Conservation (phyloP, 2,329 filamentous ascomycete species). For the Calonectria hawksworthii region DNA sequence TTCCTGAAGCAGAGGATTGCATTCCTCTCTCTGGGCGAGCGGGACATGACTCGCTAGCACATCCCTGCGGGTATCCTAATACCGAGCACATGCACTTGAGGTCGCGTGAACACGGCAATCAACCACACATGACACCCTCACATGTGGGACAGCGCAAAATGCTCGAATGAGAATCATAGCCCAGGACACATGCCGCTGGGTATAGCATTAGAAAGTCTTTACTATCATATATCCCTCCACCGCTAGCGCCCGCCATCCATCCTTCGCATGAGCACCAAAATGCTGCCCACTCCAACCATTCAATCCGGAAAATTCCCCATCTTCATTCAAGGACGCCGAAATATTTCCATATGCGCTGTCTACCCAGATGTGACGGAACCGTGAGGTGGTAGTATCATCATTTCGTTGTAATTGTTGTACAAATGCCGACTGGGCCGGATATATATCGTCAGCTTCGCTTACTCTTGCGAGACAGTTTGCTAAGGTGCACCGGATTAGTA, state of each 20-base stretch:
- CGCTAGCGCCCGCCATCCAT: constrained; percentile 22
- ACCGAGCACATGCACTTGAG: background rate
- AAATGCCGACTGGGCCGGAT: constrained; percentile 40
- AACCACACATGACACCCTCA: background rate
- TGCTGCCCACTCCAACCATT: constrained; percentile 12
- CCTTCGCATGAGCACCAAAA: constrained; percentile 27
- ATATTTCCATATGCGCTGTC: constrained; percentile 41
- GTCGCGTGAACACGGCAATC: background rate
- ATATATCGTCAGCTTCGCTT: constrained; percentile 33
- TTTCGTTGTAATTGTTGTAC: constrained; percentile 49
- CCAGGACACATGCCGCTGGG: constrained; percentile 38
- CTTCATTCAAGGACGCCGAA: constrained; percentile 37
- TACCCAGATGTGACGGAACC: constrained; percentile 46
- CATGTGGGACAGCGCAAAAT: background rate
- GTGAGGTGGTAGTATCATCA: constrained; percentile 48
- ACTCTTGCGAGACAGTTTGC: constrained; percentile 56
- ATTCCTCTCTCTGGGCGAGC: background rate
- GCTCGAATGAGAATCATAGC: constrained; percentile 41
- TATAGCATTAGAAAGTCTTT: constrained; percentile 45
- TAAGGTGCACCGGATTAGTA: constrained; percentile 33
- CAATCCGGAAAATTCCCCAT: constrained; percentile 25
- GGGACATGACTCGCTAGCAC: background rate
- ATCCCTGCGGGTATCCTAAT: background rate
- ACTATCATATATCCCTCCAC: constrained; percentile 39
- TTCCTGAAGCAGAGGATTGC: background rate